These are phyloP conservation scores for Cyclocybe cylindracea DNA, from an alignment of 768 basidiomycete species.

Conservation along the genomic window DNA sequence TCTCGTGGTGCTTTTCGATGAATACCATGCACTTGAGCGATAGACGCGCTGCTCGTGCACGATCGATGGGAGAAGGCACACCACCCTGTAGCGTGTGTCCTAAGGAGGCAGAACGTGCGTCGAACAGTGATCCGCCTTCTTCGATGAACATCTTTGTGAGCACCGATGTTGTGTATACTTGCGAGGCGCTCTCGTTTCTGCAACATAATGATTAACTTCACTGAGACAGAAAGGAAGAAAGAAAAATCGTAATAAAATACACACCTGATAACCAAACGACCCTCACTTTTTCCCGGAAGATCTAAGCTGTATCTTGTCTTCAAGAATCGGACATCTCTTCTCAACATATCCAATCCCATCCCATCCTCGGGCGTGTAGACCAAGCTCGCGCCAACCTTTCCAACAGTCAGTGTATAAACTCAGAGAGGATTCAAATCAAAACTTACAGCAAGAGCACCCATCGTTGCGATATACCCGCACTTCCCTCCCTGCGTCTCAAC, in stretches of 20 bases:
- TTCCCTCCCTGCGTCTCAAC: slow-evolving; percentile 98
- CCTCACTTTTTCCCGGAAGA: slow-evolving; percentile 86
- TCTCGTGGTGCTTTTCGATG: slow-evolving; percentile 78
- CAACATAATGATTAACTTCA: slow-evolving; percentile 2
- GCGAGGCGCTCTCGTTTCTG: slow-evolving; percentile 86
- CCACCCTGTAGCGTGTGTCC: slow-evolving; percentile 98
- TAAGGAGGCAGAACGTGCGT: slow-evolving; percentile 92
- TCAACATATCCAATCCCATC: slow-evolving; percentile 79
- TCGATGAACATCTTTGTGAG: slow-evolving; percentile 94
- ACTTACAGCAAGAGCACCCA: slow-evolving; percentile 94
- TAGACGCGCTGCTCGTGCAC: slow-evolving; percentile 86
- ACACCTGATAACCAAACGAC: slow-evolving; percentile 89
- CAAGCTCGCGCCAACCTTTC: slow-evolving; percentile 84
- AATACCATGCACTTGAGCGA: slow-evolving; percentile 93
- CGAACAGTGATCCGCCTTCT: slow-evolving; percentile 90
- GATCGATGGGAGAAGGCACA: slow-evolving; percentile 92
- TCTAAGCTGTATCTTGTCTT: slow-evolving; percentile 85
- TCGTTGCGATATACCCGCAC: slow-evolving; percentile 92
- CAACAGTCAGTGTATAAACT: neutral
- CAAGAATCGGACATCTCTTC: slow-evolving; percentile 85
- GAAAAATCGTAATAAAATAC: slow-evolving; percentile 25
- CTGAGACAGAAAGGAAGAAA: neutral
- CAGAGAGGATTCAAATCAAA: neutral
- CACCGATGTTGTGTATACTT: slow-evolving; percentile 88
- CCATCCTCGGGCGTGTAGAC: slow-evolving; percentile 95